phyloP scores from a whole-genome alignment of 768 basidiomycete species.

The Mycena olivaceomarginata region DNA sequence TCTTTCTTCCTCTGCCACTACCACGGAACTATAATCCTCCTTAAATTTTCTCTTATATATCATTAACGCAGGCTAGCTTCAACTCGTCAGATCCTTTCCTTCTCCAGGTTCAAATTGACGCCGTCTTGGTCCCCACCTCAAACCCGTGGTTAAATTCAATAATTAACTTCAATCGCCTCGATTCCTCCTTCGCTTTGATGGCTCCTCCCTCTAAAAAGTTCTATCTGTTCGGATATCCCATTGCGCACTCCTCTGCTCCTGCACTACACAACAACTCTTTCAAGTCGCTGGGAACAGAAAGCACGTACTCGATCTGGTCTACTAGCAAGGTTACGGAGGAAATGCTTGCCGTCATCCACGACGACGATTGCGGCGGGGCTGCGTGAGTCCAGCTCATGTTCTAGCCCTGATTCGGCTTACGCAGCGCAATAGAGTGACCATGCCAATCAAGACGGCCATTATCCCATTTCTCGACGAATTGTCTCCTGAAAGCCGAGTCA shows the following conservation, averaged over 20 bases:
- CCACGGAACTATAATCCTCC: no score
- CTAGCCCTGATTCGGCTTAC: not conserved
- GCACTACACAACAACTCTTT: constrained; percentile 57
- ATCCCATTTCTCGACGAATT: constrained; percentile 57
- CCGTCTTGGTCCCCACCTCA: no score
- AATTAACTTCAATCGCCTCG: not conserved
- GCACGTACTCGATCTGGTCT: constrained; percentile 53
- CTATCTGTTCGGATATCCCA: constrained; percentile 58
- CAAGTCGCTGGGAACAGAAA: constrained; percentile 47
- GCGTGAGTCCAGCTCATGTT: constrained; percentile 48
- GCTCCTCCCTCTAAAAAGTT: constrained; percentile 31
- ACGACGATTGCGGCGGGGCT: constrained; percentile 55
- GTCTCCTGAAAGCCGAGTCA: constrained; percentile 54
- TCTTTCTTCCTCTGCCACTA: no score
- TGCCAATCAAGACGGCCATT: constrained; percentile 59
- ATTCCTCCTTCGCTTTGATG: not conserved
- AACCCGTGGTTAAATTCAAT: no score
- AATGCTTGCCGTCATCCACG: constrained; percentile 48
- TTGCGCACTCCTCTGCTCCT: constrained; percentile 58
- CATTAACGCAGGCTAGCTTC: no score
- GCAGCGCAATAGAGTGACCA: constrained; percentile 53
- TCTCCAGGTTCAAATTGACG: no score
- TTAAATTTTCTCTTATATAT: no score
- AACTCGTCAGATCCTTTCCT: no score
- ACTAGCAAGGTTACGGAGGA: constrained; percentile 57